Evolutionary conservation across 306 rosid genomes (phyloP).

Genomic region (Rosa rugosa): DNA sequence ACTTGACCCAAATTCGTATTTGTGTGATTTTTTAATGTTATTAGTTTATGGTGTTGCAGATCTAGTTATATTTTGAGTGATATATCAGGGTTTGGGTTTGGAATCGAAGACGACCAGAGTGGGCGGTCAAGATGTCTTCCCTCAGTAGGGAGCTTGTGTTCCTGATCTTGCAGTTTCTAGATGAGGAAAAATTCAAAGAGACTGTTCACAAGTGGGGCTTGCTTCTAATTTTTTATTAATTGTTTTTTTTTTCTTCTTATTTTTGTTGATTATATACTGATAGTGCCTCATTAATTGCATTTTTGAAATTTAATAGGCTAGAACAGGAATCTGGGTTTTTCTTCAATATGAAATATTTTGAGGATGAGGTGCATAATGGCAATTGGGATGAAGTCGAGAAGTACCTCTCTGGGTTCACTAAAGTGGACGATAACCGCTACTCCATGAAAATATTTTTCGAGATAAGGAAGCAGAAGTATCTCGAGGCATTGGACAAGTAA

Average conservation of each 20-base stretch:
- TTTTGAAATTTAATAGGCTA: conserved; percentile 48
- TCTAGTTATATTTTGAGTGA: conserved; percentile 55
- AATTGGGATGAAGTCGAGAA: conserved; percentile 99
- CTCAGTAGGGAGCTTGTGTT: conserved; percentile 98
- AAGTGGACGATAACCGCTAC: conserved; percentile 94
- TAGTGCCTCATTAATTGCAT: conserved; percentile 35
- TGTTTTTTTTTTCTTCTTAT: background rate
- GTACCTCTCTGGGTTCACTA: conserved; percentile 96
- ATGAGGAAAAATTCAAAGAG: conserved; percentile 98
- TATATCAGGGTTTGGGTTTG: conserved; percentile 38
- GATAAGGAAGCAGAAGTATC: conserved; percentile 98
- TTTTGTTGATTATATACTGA: conserved; percentile 21
- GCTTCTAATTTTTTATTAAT: conserved; percentile 13
- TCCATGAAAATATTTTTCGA: conserved; percentile 99
- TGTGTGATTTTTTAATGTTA: background rate
- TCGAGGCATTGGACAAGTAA: conserved; percentile 97
- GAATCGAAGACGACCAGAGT: conserved; percentile 36
- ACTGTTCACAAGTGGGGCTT: conserved; percentile 91
- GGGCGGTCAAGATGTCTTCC: conserved; percentile 72
- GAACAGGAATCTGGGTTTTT: conserved; percentile 99
- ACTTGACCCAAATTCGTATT: conserved; percentile 21
- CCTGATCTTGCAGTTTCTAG: conserved; percentile 97
- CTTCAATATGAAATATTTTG: conserved; percentile 97
- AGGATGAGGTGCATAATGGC: conserved; percentile 96
- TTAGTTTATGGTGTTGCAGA: conserved; percentile 49